Base-by-base conservation (phyloP, 306 rosid species). In the Vicia villosa region DNA sequence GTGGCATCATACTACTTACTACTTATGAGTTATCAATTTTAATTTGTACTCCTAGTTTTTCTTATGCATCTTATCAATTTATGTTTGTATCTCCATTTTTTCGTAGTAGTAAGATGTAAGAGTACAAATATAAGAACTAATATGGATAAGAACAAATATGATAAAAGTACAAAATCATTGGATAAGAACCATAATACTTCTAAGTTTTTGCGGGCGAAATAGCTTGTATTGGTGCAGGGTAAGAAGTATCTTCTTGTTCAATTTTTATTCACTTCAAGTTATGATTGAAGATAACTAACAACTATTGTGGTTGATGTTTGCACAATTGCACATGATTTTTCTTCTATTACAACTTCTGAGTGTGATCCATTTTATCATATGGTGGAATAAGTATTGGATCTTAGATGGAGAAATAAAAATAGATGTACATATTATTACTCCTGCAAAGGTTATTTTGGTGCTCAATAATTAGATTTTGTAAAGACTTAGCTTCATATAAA, bases 351-450 rank as follows among this genome's bases (percentile, higher is more conserved):
- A 89, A 78, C 88, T 89, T 47, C 72, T 87, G 68, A 92, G 97
- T 75, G 85, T 92, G 16, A 80, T 87, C 55, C 97, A 89, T 75
- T 89, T 89, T 49, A 92, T 92, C 73, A 78, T 68, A 46, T 92
- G 92, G 96, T 89, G 96, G 97, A 92, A 86, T 58, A 86, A 92
- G 55, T 89, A 79, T 74, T 89, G 98, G 96, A 87, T 77, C 83
- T 87, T 91, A 6, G 89, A 83, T 9, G 84, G 83, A 63, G 81
- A 80, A 72, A 84, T 50, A 42, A 89, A 87, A 76, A 81, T n/a
- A 86, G n/a, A 86, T 92, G 95, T 86, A 77, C 60, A 42, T 45
- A 45, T 45, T 45, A 43, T 45, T 45, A 0, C 13, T 13, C 15
- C 47, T 41, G 12, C 6, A 46, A 19, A 46, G 59, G 49, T 34